Evolutionary conservation across 345 rosid species (phyloP).

Genomic region (Aethionema arabicum): DNA sequence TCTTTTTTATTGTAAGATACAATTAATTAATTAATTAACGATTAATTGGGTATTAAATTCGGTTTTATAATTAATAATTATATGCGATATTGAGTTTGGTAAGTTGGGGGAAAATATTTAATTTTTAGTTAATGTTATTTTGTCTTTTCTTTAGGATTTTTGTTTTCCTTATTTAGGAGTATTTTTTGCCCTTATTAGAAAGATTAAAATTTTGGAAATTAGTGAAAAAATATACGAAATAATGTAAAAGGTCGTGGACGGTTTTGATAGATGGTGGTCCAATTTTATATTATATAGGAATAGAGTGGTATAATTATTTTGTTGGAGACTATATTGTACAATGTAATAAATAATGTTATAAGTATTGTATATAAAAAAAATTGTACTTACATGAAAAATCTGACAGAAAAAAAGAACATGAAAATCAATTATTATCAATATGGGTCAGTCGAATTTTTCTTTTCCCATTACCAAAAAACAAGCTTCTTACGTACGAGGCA

Average conservation of each 20-base stretch:
- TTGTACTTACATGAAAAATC: constrained; percentile 8
- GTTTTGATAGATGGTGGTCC: constrained; percentile 23
- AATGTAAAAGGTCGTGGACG: constrained; percentile 38
- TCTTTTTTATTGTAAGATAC: constrained; percentile 16
- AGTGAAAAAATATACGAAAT: constrained; percentile 17
- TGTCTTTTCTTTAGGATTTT: constrained; percentile 19
- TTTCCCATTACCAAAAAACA: not conserved
- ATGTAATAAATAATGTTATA: constrained; percentile 29
- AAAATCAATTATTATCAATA: constrained; percentile 23
- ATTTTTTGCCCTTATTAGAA: constrained; percentile 24
- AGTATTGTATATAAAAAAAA: not conserved
- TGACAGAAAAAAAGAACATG: not conserved
- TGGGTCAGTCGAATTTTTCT: constrained; percentile 33
- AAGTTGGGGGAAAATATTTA: not conserved
- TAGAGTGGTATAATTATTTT: constrained; percentile 24
- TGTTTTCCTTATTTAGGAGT: constrained; percentile 25
- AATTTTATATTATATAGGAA: constrained; percentile 14
- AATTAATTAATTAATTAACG: not conserved
- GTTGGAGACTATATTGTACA: constrained; percentile 15
- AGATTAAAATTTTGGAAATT: constrained; percentile 25
- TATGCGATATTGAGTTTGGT: not conserved
- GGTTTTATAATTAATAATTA: too few relatives aligned
- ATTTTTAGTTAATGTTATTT: constrained; percentile 4
- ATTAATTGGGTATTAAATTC: not conserved
- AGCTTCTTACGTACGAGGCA: constrained; percentile 33